Evolutionary conservation across 2,329 filamentous ascomycete species (phyloP), one percentile per base, ranked within the genome.

Genomic region (Akanthomyces lecanii): DNA sequence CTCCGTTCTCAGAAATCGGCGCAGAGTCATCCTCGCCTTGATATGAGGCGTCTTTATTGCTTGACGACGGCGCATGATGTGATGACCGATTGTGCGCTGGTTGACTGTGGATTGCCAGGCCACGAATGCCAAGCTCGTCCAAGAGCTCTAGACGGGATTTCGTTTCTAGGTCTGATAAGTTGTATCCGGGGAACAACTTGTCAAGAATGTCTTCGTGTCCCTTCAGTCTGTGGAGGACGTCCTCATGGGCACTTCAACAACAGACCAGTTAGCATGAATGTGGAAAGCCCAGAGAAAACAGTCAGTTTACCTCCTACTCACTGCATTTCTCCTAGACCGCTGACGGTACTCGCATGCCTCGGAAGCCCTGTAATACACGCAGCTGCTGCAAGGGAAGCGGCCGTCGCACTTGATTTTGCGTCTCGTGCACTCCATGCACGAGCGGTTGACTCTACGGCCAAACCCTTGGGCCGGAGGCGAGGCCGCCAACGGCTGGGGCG

Each of bases 361-460:
- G 1, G 68, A 61, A 2, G 66, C 66, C 21, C 68, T 65, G 55
- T 72, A 72, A 58, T 72, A 71, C 42, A 67, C 77, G 14, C 80
- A 79, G 33, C 82, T 72, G 2, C 67, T 63, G 61, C 72, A 74
- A 38, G 72, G 70, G 21, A 67, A 66, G 3, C 66, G 77, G n/a
- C 79, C 77, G 53, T 81, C 75, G 33, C 77, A 78, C 62, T 79
- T 77, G 44, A 74, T 67, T 54, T 72, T 73, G 25, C 71, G 67
- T 18, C 71, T 65, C 0, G 67, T 71, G 45, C 69, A 72, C 60
- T 70, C 69, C 21, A 66, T 66, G 56, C 69, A 71, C 11, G 70
- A 73, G 52, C 66, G 67, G 54, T 71, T 71, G 38, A 64, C 62
- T n/a, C 57, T 25, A 4, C 62, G 56, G n/a, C 42, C 56, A 45